These are phyloP conservation scores for Acanthamoeba lugdunensis DNA, from an alignment of 208 protist genomes.

Conservation along the genomic window DNA sequence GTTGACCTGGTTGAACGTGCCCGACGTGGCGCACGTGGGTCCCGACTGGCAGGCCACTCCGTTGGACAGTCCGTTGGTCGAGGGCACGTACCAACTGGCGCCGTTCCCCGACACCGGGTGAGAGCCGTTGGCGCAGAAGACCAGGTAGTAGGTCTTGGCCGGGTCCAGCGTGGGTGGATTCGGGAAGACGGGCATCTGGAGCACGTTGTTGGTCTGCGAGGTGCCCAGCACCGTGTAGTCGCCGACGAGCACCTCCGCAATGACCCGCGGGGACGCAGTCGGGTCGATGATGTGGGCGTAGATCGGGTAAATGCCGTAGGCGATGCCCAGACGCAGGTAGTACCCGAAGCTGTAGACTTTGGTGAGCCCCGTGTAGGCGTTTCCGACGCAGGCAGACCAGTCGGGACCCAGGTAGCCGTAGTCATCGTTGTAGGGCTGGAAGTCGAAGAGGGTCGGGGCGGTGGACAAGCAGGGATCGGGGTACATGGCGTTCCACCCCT, in stretches of 20 bases:
- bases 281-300: not conserved
- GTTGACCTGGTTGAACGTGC: not conserved
- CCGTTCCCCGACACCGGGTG: not conserved
- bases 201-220: not conserved
- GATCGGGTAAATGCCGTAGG: not conserved
- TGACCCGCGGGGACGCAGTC: not conserved
- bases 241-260: not conserved
- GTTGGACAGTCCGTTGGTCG: not conserved
- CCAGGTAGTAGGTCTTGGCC: not conserved
- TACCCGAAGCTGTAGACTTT: not conserved
- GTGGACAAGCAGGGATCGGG: not conserved
- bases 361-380: not conserved
- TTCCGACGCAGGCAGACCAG: not conserved
- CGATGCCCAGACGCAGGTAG: not conserved
- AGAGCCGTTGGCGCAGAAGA: not conserved
- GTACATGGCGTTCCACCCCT: not conserved
- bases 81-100: not conserved
- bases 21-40: not conserved
- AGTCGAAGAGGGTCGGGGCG: not conserved
- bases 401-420: not conserved
- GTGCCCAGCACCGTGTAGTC: not conserved
- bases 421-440: not conserved
- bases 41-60: not conserved
- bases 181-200: not conserved
- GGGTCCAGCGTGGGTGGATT: not conserved